A percentile compares a stretch with the other conserved stretches of the same genome.
These are phyloP conservation scores for Trifolium dubium DNA, from an alignment of 306 rosid species.

Conservation along the genomic window DNA sequence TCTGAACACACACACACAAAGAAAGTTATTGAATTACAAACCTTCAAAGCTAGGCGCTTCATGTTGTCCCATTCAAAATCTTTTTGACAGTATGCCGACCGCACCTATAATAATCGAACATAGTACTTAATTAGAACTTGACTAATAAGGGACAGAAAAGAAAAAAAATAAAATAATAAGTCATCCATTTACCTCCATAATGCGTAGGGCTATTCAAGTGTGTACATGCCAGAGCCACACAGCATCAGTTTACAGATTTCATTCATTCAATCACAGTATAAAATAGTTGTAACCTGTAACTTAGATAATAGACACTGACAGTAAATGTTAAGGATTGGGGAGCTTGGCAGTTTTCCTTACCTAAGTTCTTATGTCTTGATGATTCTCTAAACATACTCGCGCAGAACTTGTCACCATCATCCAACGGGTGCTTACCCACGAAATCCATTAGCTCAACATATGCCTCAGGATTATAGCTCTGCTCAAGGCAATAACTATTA, in stretches of 20 bases:
- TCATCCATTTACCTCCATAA: slow-evolving; percentile 71
- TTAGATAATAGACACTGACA: slow-evolving; percentile 16
- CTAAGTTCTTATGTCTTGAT: slow-evolving; percentile 79
- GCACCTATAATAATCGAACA: slow-evolving; percentile 57
- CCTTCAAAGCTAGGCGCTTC: slow-evolving; percentile 71
- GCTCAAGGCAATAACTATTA: slow-evolving; percentile 45
- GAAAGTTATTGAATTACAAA: slow-evolving; percentile 28
- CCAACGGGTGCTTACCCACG: slow-evolving; percentile 64
- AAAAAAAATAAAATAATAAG: background rate
- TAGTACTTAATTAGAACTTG: slow-evolving; percentile 19
- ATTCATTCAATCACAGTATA: slow-evolving; percentile 37
- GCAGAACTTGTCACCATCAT: slow-evolving; percentile 88
- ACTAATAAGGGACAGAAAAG: slow-evolving; percentile 13
- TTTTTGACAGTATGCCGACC: slow-evolving; percentile 82
- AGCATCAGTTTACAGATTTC: slow-evolving; percentile 34
- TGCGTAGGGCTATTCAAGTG: slow-evolving; percentile 73
- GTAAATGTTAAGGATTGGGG: slow-evolving; percentile 25
- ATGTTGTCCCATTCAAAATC: slow-evolving; percentile 95
- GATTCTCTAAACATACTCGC: slow-evolving; percentile 89
- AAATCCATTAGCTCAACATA: slow-evolving; percentile 81
- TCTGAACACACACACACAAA: background rate
- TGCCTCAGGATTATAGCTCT: slow-evolving; percentile 93
- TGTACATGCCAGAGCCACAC: slow-evolving; percentile 38
- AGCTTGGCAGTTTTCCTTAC: slow-evolving; percentile 44
- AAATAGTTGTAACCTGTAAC: background rate